Evolutionary conservation across 2,329 filamentous ascomycete genomes (phyloP).

Genomic region (Diaporthe longicolla): DNA sequence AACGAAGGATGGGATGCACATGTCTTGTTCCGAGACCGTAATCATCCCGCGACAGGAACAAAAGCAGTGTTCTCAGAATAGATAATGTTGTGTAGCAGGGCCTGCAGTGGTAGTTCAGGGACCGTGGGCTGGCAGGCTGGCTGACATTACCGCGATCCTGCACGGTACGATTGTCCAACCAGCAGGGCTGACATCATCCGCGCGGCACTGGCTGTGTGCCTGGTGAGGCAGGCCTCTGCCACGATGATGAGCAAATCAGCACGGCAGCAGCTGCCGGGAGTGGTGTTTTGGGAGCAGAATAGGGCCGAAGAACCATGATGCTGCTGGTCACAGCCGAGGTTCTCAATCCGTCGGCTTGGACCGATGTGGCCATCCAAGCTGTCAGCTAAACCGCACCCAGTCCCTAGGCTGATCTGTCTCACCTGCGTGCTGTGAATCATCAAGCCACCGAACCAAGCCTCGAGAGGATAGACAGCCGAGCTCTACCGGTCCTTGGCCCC

Average conservation of each 20-base stretch:
- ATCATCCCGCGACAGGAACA: constrained; percentile 16
- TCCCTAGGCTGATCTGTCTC: constrained; percentile 27
- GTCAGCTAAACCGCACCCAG: constrained; percentile 19
- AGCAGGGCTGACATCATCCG: constrained; percentile 40
- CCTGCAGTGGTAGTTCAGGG: constrained; percentile 33
- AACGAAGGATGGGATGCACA: constrained; percentile 20
- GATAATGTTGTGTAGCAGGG: constrained; percentile 31
- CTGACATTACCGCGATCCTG: constrained; percentile 37
- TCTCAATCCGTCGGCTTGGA: constrained; percentile 25
- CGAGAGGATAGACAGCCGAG: constrained; percentile 27
- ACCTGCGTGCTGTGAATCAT: constrained; percentile 35
- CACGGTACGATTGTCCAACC: constrained; percentile 31
- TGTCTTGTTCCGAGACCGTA: constrained; percentile 25
- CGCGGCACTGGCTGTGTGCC: constrained; percentile 35
- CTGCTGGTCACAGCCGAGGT: constrained; percentile 24
- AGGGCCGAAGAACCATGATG: constrained; percentile 21
- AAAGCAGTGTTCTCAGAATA: constrained; percentile 35
- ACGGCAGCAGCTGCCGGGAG: not conserved
- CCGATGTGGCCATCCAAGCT: constrained; percentile 9
- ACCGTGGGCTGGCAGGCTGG: constrained; percentile 39
- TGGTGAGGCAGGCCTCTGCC: constrained; percentile 23
- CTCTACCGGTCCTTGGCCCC: constrained; percentile 15
- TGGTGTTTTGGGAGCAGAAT: constrained; percentile 27
- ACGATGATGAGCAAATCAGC: constrained; percentile 16
- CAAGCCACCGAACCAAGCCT: constrained; percentile 33